A percentile compares a stretch with the other conserved stretches of the same genome.
These are phyloP conservation scores for Megacollybia platyphylla DNA, from an alignment of 1,284 basidiomycete species.

Conservation along the genomic window DNA sequence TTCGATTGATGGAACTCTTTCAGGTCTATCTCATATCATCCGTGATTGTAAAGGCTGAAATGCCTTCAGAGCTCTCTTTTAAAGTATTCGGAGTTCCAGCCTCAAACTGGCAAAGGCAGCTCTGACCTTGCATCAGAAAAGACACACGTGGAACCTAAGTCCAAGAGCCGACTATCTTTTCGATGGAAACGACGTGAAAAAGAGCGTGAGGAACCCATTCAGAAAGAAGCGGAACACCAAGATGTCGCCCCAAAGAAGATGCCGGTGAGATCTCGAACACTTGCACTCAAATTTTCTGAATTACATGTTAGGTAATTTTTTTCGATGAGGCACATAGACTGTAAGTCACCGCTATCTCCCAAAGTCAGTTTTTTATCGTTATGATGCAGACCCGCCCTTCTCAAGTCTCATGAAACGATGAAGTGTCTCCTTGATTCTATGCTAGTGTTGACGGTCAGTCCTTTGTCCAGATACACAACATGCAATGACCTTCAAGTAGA, in stretches of 20 bases:
- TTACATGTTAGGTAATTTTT: slow-evolving; percentile 39
- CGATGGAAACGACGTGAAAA: slow-evolving; percentile 16
- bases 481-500: slow-evolving; percentile 13
- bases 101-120: slow-evolving; percentile 15
- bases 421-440: slow-evolving; percentile 73
- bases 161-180: slow-evolving; percentile 12
- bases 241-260: slow-evolving; percentile 44
- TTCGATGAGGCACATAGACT: slow-evolving; percentile 77
- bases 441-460: slow-evolving; percentile 50
- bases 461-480: no score
- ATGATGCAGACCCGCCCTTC: slow-evolving; percentile 45
- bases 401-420: slow-evolving; percentile 67
- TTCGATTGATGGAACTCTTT: slow-evolving; percentile 75
- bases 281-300: not conserved
- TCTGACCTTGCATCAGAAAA: not conserved
- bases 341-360: slow-evolving; percentile 23
- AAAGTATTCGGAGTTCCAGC: slow-evolving; percentile 60
- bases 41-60: slow-evolving; percentile 4
- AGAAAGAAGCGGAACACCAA: slow-evolving; percentile 18
- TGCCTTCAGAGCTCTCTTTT: slow-evolving; percentile 47
- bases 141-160: slow-evolving; percentile 11
- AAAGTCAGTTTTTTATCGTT: slow-evolving; percentile 1
- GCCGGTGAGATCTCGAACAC: slow-evolving; percentile 26
- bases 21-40: slow-evolving; percentile 27
- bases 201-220: slow-evolving; percentile 13